Conservation (phyloP, 352 stramenopile genomes). For the Phytophthora agathidicida region DNA sequence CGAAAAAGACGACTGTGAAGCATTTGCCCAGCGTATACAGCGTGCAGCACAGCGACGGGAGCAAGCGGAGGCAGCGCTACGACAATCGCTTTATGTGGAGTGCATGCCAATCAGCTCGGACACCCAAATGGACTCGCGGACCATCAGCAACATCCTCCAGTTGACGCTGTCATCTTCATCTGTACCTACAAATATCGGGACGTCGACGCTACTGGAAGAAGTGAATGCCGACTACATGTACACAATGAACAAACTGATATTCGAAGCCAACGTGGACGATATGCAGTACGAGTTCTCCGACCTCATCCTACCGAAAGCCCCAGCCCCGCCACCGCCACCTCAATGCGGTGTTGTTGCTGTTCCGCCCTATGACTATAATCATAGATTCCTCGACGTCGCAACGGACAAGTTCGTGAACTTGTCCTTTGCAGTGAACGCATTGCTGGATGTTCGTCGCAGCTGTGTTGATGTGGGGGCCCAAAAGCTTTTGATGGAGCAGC, state of each 20-base stretch:
- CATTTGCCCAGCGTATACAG: constrained; percentile 53
- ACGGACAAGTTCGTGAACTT: constrained; percentile 78
- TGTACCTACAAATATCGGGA: constrained; percentile 56
- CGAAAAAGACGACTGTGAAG: constrained; percentile 54
- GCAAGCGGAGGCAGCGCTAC: constrained; percentile 68
- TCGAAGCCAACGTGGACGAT: constrained; percentile 79
- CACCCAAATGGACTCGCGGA: constrained; percentile 66
- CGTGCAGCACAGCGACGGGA: constrained; percentile 48
- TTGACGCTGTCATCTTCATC: constrained; percentile 65
- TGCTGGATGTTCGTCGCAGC: constrained; percentile 74
- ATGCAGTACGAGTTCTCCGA: constrained; percentile 62
- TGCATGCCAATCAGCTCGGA: constrained; percentile 78
- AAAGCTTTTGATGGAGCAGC: constrained; percentile 72
- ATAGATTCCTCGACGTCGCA: constrained; percentile 61
- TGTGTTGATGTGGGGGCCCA: constrained; percentile 69
- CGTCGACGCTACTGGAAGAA: constrained; percentile 84
- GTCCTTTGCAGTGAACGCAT: constrained; percentile 65
- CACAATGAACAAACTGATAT: constrained; percentile 94
- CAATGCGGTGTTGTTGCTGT: constrained; percentile 61
- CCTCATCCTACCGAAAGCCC: constrained; percentile 45
- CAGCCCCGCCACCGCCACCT: constrained; percentile 29
- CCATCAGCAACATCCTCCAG: constrained; percentile 78
- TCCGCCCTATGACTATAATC: constrained; percentile 71
- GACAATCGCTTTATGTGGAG: constrained; percentile 72
- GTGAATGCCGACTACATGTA: constrained; percentile 92